Percentiles rank a stretch among this genome's conserved stretches.
Evolutionary conservation across 768 basidiomycete species (phyloP).

Genomic region (Mycena kentingensis): DNA sequence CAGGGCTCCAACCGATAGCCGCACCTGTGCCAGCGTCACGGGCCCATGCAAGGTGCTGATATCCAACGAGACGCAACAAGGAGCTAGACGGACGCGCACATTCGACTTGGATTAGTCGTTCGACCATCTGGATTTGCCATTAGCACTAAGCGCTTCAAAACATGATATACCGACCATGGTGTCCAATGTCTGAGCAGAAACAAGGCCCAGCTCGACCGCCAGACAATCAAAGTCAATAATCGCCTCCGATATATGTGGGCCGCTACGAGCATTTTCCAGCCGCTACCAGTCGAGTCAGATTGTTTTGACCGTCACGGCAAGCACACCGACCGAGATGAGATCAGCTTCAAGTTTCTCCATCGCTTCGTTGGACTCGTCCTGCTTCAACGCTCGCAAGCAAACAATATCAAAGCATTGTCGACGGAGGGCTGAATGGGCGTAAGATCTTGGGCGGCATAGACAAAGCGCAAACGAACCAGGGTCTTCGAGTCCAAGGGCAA

Average conservation of each 20-base stretch:
- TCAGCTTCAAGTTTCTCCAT: slow-evolving; percentile 21
- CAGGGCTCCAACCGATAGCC: slow-evolving; percentile 13
- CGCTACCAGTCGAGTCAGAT: slow-evolving; percentile 11
- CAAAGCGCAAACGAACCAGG: slow-evolving; percentile 8
- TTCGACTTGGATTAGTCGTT: slow-evolving; percentile 43
- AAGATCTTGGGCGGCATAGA: not conserved
- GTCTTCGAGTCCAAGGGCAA: slow-evolving; percentile 24
- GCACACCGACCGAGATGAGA: slow-evolving; percentile 32
- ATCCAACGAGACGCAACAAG: slow-evolving; percentile 49
- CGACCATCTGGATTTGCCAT: slow-evolving; percentile 22
- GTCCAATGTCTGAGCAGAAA: slow-evolving; percentile 22
- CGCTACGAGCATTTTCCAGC: not conserved
- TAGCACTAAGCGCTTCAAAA: not conserved
- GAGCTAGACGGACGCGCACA: slow-evolving; percentile 36
- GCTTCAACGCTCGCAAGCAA: slow-evolving; percentile 37
- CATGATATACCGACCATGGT: not conserved
- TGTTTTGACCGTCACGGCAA: too few relatives aligned
- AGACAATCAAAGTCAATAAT: slow-evolving; percentile 21
- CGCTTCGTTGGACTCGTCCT: slow-evolving; percentile 23
- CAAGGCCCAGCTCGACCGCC: slow-evolving; percentile 38
- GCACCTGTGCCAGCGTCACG: slow-evolving; percentile 43
- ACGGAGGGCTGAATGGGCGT: slow-evolving; percentile 36
- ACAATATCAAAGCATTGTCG: slow-evolving; percentile 44
- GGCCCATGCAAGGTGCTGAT: slow-evolving; percentile 62
- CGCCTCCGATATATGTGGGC: not conserved